A percentile compares a stretch with the other conserved stretches of the same genome.
These are phyloP conservation scores for Stellera chamaejasme DNA, from an alignment of 345 rosid genomes.

Conservation along the genomic window DNA sequence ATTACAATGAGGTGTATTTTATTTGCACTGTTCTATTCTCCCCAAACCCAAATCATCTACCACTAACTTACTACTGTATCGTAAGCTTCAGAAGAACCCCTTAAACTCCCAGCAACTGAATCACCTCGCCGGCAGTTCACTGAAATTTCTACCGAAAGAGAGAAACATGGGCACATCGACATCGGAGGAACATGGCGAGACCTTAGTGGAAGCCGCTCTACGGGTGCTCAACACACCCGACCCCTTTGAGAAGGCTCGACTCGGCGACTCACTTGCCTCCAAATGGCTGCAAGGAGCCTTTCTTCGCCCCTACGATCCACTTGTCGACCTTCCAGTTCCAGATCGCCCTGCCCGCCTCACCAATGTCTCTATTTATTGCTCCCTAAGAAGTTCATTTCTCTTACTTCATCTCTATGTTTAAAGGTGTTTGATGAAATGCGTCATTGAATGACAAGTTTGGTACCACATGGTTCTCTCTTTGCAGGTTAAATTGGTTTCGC, in stretches of 20 bases:
- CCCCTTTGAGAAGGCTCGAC: constrained; percentile 65
- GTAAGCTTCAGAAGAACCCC: too few relatives aligned
- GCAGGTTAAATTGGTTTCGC: constrained; percentile 79
- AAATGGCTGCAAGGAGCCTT: constrained; percentile 77
- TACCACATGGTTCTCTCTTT: not conserved
- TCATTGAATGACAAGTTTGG: not conserved
- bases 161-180: constrained; percentile 10
- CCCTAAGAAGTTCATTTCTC: too few relatives aligned
- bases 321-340: constrained; percentile 43
- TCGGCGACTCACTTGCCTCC: constrained; percentile 66
- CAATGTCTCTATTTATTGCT: constrained; percentile 22
- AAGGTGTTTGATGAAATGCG: constrained; percentile 24
- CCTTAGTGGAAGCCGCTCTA: constrained; percentile 67
- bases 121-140: too few relatives aligned
- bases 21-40: too few relatives aligned
- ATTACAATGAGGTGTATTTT: too few relatives aligned
- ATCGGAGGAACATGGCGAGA: constrained; percentile 28
- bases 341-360: constrained; percentile 80
- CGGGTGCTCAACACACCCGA: constrained; percentile 68
- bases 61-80: too few relatives aligned
- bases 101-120: too few relatives aligned
- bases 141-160: not conserved
- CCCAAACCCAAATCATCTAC: too few relatives aligned
- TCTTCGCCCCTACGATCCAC: constrained; percentile 39
- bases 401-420: not conserved